Base-by-base conservation (phyloP, 352 stramenopile species). In the Pythium phragmitis region DNA sequence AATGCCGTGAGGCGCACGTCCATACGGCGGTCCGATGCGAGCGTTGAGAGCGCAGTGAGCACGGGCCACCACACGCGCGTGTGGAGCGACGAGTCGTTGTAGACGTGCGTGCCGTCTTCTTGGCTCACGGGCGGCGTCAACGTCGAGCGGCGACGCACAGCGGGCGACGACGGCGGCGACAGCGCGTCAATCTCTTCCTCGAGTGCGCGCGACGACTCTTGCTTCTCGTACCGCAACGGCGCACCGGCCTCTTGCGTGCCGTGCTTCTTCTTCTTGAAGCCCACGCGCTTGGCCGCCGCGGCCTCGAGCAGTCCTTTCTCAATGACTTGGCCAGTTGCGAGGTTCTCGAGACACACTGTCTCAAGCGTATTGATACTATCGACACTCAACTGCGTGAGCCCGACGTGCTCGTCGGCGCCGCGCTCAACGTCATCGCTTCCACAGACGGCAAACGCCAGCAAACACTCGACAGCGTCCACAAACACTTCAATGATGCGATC, bases 21-120 rank as follows among this genome's bases (percentile, higher is more conserved):
- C 14, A 96, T 69, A 28, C 96, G 91, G 12, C 77, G 72, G 62
- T 99, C 96, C 1, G 87, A 88, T 58, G 98, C 90, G 14, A 97
- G 79, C 33, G 91, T 94, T 0, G 92, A 97, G n/a, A 99, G 74
- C 26, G 96, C 98, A 7, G 98, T 96, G 49, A 99, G 74, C 47
- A 99, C 89, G 0, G 97, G 97, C 97, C 97, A 99, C 85, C 82
- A 92, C 67, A 91, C 82, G 21, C 84, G 74, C 14, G 78, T 93
- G 68, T 92, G 86, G 3, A 73, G 68, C 12, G 79, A 69, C 0
- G 78, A 88, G 67, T 94, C 85, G 34, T 84, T 94, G 58, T 90
- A 91, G 16, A 86, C 67, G 7, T 41, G 23, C 6, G n/a, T 42
- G 3, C 36, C 59, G 26, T 63, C 62, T 11, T 66, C 50, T 12